A percentile compares a stretch with the other conserved stretches of the same genome.
These are phyloP conservation scores for Paralagenidium karlingii DNA, from an alignment of 352 stramenopile species.

Conservation along the genomic window DNA sequence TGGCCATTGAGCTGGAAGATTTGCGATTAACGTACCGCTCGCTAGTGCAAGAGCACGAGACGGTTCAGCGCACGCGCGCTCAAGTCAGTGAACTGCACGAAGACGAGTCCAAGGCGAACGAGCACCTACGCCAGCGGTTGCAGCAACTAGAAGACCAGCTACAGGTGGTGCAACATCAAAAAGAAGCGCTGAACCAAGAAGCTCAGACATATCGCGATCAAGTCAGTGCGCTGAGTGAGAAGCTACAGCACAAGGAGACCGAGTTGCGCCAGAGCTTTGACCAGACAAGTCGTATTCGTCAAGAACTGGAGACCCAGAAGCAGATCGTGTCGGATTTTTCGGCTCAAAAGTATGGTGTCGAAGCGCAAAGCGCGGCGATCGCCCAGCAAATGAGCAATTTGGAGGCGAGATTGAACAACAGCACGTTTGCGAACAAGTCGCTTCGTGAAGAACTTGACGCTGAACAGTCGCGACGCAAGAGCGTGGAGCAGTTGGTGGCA, in stretches of 20 bases:
- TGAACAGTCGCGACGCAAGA: constrained; percentile 37
- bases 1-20: constrained; percentile 70
- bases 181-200: constrained; percentile 44
- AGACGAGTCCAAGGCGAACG: constrained; percentile 45
- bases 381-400: constrained; percentile 66
- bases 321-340: constrained; percentile 67
- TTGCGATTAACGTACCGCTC: constrained; percentile 57
- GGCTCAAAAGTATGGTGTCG: constrained; percentile 54
- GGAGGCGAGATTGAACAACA: constrained; percentile 61
- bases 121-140: constrained; percentile 29
- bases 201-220: constrained; percentile 55
- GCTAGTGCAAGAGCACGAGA: constrained; percentile 59
- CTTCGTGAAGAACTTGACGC: constrained; percentile 43
- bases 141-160: constrained; percentile 3
- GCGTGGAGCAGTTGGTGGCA: constrained; percentile 49
- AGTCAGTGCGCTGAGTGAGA: constrained; percentile 65
- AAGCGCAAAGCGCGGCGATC: constrained; percentile 59
- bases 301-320: constrained; percentile 49
- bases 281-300: constrained; percentile 9
- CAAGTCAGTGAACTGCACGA: constrained; percentile 45
- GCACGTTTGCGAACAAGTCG: constrained; percentile 45
- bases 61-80: constrained; percentile 34
- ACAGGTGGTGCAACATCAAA: constrained; percentile 42
- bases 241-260: constrained; percentile 41
- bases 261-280: constrained; percentile 14